A percentile compares a stretch with the other conserved stretches of the same genome.
phyloP scores from a whole-genome alignment of 805 yeast genomes.

The Metschnikowia shivogae region DNA sequence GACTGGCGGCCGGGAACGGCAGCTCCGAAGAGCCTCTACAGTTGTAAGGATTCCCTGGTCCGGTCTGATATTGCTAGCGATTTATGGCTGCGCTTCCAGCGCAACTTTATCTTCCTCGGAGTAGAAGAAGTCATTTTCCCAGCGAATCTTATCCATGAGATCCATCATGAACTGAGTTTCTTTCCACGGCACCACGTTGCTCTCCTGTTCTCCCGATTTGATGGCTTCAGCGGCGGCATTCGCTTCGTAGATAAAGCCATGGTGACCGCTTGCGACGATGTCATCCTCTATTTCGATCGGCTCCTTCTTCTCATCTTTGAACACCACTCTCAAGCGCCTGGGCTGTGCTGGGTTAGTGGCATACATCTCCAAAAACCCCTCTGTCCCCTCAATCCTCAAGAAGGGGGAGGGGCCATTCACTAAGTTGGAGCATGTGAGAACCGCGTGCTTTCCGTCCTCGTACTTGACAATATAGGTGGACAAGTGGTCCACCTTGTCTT shows the following conservation, averaged over 20 bases:
- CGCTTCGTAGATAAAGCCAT: slow-evolving; percentile 56
- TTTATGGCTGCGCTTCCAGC: neutral
- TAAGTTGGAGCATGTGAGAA: slow-evolving; percentile 29
- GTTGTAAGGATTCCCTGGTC: neutral
- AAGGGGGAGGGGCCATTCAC: slow-evolving; percentile 26
- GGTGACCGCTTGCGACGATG: slow-evolving; percentile 25
- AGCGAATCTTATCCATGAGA: slow-evolving; percentile 46
- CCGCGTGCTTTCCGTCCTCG: slow-evolving; percentile 39
- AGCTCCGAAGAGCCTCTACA: neutral
- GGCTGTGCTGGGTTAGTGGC: slow-evolving; percentile 34
- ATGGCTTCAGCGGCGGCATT: slow-evolving; percentile 49
- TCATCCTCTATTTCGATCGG: slow-evolving; percentile 29
- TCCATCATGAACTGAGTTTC: slow-evolving; percentile 47
- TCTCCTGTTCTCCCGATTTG: slow-evolving; percentile 33
- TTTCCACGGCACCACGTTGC: slow-evolving; percentile 35
- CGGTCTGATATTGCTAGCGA: neutral
- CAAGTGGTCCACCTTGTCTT: slow-evolving; percentile 41
- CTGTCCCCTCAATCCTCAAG: slow-evolving; percentile 32
- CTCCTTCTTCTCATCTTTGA: slow-evolving; percentile 21
- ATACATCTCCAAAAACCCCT: slow-evolving; percentile 29
- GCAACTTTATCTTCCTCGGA: slow-evolving; percentile 29
- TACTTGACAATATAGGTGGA: slow-evolving; percentile 36
- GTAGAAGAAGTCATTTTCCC: slow-evolving; percentile 41
- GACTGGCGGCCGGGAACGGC: neutral
- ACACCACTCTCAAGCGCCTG: slow-evolving; percentile 28